Conservation (phyloP, 768 basidiomycete genomes). For the Phlebiopsis gigantea region DNA sequence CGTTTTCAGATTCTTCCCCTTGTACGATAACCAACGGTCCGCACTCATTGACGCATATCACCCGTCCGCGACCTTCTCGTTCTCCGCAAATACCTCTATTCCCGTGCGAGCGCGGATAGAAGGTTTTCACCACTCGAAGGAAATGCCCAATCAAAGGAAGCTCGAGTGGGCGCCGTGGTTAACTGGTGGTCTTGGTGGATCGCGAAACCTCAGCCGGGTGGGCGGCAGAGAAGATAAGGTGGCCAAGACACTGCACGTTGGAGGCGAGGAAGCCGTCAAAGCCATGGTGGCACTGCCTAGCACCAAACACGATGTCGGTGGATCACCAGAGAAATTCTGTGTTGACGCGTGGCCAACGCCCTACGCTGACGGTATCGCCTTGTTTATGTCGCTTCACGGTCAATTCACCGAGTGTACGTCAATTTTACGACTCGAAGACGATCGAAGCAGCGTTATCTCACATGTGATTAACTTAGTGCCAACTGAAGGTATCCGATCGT, state of each 20-base stretch:
- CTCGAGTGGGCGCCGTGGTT: constrained; percentile 77
- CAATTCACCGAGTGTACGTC: constrained; percentile 85
- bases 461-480: constrained; percentile 41
- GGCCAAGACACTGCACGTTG: constrained; percentile 64
- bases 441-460: background rate
- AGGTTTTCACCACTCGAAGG: constrained; percentile 55
- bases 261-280: constrained; percentile 56
- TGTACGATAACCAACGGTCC: constrained; percentile 74
- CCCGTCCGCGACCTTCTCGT: constrained; percentile 86
- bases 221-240: constrained; percentile 56
- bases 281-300: constrained; percentile 61
- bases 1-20: constrained; percentile 68
- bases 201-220: constrained; percentile 74
- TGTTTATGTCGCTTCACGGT: constrained; percentile 77
- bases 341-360: constrained; percentile 81
- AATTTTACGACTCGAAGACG: background rate
- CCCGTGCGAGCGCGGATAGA: constrained; percentile 72
- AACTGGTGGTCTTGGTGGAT: constrained; percentile 45
- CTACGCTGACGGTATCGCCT: constrained; percentile 48
- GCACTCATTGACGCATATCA: constrained; percentile 71
- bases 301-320: constrained; percentile 79
- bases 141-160: constrained; percentile 79
- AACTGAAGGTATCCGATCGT: constrained; percentile 78
- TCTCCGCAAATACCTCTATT: constrained; percentile 78
- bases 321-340: constrained; percentile 77